Percentiles rank a stretch among this genome's conserved stretches.
phyloP scores from a whole-genome alignment of 768 basidiomycete species.

The Amanita rubescens region DNA sequence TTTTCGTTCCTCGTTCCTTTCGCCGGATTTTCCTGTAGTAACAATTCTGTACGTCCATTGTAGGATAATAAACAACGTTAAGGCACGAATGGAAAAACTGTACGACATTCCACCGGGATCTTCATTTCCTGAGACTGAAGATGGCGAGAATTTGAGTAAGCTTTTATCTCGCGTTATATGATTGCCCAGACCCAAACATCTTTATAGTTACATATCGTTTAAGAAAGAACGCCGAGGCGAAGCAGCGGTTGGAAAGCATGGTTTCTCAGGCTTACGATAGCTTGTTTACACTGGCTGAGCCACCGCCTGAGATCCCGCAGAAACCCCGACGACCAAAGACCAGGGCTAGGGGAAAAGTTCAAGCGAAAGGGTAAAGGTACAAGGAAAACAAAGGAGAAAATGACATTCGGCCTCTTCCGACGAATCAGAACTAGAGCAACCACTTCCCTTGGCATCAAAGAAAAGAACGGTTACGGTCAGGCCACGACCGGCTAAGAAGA shows the following conservation, averaged over 20 bases:
- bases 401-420: not conserved
- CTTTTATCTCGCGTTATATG: not conserved
- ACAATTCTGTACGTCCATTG: conserved; percentile 4
- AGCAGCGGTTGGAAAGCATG: not conserved
- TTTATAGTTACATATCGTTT: conserved; percentile 1
- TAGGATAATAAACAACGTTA: conserved; percentile 23
- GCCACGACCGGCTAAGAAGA: not conserved
- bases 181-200: not conserved
- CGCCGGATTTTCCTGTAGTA: too few relatives aligned
- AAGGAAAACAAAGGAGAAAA: not conserved
- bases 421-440: not conserved
- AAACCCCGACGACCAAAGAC: too few relatives aligned
- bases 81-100: conserved; percentile 20
- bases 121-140: not conserved
- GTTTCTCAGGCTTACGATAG: conserved; percentile 2
- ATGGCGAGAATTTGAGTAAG: conserved; percentile 3
- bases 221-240: not conserved
- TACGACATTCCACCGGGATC: conserved; percentile 11
- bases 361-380: not conserved
- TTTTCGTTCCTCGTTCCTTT: too few relatives aligned
- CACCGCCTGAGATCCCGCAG: not conserved
- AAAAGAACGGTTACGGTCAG: not conserved
- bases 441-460: not conserved
- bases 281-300: conserved; percentile 1
- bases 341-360: too few relatives aligned